Conservation (phyloP, 1,284 basidiomycete species). For the Hymenochaete sp. region DNA sequence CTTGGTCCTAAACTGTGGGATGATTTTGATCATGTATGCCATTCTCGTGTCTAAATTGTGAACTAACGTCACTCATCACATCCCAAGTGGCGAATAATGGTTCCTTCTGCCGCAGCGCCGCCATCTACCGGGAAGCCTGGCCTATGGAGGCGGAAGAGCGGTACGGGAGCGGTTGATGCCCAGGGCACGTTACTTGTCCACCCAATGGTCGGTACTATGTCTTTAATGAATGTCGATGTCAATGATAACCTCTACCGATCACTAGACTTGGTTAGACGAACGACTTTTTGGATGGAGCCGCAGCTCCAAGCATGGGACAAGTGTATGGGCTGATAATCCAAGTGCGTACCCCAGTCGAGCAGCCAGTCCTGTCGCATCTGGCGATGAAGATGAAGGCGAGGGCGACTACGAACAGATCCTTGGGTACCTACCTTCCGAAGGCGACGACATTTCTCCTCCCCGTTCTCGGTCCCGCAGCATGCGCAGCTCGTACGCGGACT, state of each 20-base stretch:
- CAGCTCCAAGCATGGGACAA: conserved; percentile 61
- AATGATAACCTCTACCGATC: not conserved
- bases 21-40: conserved; percentile 74
- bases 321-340: conserved; percentile 59
- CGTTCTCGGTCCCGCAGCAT: conserved; percentile 49
- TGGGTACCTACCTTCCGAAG: conserved; percentile 45
- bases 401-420: conserved; percentile 78
- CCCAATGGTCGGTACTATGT: conserved; percentile 51
- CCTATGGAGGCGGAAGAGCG: conserved; percentile 66
- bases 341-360: conserved; percentile 55
- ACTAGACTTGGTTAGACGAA: conserved; percentile 84
- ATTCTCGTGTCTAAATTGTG: conserved; percentile 3
- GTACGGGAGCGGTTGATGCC: conserved; percentile 67
- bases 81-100: conserved; percentile 67
- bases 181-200: conserved; percentile 73
- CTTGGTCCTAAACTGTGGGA: conserved; percentile 84
- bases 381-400: conserved; percentile 56
- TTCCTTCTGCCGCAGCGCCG: conserved; percentile 75
- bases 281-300: conserved; percentile 87
- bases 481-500: conserved; percentile 68
- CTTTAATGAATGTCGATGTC: not conserved
- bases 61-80: conserved; percentile 4
- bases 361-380: conserved; percentile 59
- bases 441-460: conserved; percentile 28
- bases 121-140: conserved; percentile 62